Conservation (phyloP, 2,329 filamentous ascomycete genomes). For the Hymenotorrendiella dingleyae region DNA sequence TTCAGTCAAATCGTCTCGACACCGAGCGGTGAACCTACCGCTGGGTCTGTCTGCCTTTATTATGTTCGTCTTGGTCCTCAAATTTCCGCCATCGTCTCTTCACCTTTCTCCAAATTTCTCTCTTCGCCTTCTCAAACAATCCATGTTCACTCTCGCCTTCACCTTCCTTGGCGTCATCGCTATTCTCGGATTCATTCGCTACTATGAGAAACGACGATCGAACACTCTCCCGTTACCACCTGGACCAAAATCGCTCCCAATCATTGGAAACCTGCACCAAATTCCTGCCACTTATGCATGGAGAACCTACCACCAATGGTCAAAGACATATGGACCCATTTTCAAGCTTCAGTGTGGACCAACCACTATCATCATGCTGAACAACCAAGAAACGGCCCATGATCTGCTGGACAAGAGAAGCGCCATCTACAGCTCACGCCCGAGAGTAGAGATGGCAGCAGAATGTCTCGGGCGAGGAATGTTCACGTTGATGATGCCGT, state of each 20-base stretch:
- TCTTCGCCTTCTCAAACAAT: neutral
- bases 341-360: slow-evolving; percentile 7
- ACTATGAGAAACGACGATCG: neutral
- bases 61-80: too few species aligned
- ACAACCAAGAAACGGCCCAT: slow-evolving; percentile 7
- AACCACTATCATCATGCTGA: slow-evolving; percentile 8
- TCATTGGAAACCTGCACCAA: slow-evolving; percentile 7
- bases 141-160: slow-evolving; percentile 3
- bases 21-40: too few species aligned
- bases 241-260: slow-evolving; percentile 3
- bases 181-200: neutral
- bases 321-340: slow-evolving; percentile 9
- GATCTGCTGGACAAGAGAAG: slow-evolving; percentile 9
- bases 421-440: slow-evolving; percentile 9
- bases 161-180: neutral
- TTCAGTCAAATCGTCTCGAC: too few species aligned
- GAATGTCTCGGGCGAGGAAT: slow-evolving; percentile 8
- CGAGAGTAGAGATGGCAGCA: slow-evolving; percentile 5
- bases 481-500: slow-evolving; percentile 7
- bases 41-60: too few species aligned
- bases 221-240: slow-evolving; percentile 5
- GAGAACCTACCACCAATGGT: slow-evolving; percentile 8
- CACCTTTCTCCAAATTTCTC: too few species aligned
- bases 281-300: slow-evolving; percentile 4
- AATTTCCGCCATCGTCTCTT: too few species aligned